phyloP scores from a whole-genome alignment of 805 yeast species.

The Metschnikowia lochheadii region DNA sequence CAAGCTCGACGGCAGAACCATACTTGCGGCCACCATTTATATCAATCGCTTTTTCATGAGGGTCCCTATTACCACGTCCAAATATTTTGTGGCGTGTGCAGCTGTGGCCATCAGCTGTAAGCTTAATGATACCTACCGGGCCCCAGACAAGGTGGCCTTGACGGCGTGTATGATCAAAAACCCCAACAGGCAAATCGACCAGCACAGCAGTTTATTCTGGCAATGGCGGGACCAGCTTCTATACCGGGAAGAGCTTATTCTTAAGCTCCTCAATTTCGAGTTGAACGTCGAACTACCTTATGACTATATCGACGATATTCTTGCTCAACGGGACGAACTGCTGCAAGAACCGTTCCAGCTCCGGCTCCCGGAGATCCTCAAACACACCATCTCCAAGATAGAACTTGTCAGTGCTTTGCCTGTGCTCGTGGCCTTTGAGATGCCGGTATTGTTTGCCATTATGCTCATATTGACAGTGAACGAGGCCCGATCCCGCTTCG shows the following conservation, averaged over 20 bases:
- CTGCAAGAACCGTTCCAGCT: conserved; percentile 11
- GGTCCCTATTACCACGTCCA: conserved; percentile 39
- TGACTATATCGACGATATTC: conserved; percentile 25
- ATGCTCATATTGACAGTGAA: conserved; percentile 15
- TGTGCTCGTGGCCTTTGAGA: conserved; percentile 32
- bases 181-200: conserved; percentile 32
- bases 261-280: conserved; percentile 38
- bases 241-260: conserved; percentile 39
- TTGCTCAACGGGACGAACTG: conserved; percentile 7
- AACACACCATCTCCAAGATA: conserved; percentile 31
- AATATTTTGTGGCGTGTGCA: conserved; percentile 42
- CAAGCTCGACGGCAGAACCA: conserved; percentile 39
- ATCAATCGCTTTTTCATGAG: conserved; percentile 39
- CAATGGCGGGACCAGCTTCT: conserved; percentile 42
- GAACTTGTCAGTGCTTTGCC: conserved; percentile 40
- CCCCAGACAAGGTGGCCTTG: conserved; percentile 42
- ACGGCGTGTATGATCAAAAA: conserved; percentile 34
- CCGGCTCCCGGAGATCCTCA: conserved; percentile 20
- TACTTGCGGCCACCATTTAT: conserved; percentile 41
- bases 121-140: conserved; percentile 39
- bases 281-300: conserved; percentile 39
- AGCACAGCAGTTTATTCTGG: conserved; percentile 41
- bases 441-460: conserved; percentile 29
- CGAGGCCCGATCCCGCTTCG: conserved; percentile 15
- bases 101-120: conserved; percentile 42